phyloP scores from a whole-genome alignment of 176 grass and related monocot genomes.

The Chloris gayana region DNA sequence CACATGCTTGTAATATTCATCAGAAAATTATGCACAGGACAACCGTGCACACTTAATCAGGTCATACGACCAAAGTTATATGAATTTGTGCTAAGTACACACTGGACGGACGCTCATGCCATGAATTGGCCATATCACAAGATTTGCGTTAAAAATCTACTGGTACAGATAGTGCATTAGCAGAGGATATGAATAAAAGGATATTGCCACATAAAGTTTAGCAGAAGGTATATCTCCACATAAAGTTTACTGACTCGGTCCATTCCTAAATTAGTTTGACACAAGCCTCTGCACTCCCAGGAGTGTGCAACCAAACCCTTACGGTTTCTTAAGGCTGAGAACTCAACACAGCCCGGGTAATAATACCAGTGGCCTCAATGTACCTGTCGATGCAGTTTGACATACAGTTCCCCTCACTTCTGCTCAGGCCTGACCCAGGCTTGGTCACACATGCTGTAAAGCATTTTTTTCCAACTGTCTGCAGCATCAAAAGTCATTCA shows the following conservation, averaged over 20 bases:
- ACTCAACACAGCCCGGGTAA: constrained; percentile 45
- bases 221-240: no score
- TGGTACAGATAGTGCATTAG: no score
- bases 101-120: background rate
- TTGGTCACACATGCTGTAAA: constrained; percentile 59
- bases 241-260: background rate
- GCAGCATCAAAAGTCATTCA: background rate
- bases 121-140: no score
- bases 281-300: background rate
- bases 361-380: constrained; percentile 63
- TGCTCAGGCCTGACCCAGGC: constrained; percentile 56
- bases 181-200: background rate
- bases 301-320: background rate
- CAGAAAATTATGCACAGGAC: constrained; percentile 15
- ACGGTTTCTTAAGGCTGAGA: constrained; percentile 4
- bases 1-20: constrained; percentile 19
- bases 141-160: no score
- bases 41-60: constrained; percentile 29
- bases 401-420: constrained; percentile 61
- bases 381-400: constrained; percentile 51
- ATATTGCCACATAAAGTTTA: background rate
- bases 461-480: constrained; percentile 60
- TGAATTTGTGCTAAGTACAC: background rate
- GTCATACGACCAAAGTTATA: background rate
- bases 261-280: background rate